Evolutionary conservation across 1,284 basidiomycete genomes (phyloP).

Genomic region (Nidula niveotomentosa): DNA sequence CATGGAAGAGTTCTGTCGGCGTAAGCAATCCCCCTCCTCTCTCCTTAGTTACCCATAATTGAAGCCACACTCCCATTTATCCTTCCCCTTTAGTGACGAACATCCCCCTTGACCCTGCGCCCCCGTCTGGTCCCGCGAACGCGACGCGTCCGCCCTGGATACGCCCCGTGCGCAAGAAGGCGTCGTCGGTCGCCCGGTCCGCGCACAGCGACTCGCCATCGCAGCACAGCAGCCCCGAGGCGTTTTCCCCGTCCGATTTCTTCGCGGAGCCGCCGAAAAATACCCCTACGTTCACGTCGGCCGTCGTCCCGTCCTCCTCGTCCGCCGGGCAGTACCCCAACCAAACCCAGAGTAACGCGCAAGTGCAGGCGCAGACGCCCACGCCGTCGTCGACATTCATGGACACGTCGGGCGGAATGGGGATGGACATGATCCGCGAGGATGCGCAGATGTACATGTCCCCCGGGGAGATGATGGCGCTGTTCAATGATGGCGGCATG

Average conservation of each 20-base stretch:
- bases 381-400: constrained; percentile 22
- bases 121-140: constrained; percentile 52
- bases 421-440: constrained; percentile 35
- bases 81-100: constrained; percentile 65
- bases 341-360: constrained; percentile 12
- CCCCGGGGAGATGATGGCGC: constrained; percentile 41
- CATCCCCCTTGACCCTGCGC: constrained; percentile 74
- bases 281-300: constrained; percentile 8
- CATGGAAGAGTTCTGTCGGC: constrained; percentile 89
- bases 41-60: constrained; percentile 9
- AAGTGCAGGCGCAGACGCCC: constrained; percentile 6
- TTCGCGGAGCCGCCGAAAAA: constrained; percentile 40
- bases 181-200: constrained; percentile 41
- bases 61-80: constrained; percentile 3
- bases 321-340: constrained; percentile 13
- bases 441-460: constrained; percentile 42
- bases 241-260: constrained; percentile 63
- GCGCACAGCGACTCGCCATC: constrained; percentile 48
- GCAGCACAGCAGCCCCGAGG: constrained; percentile 63
- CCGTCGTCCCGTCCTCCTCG: constrained; percentile 14
- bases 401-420: constrained; percentile 25
- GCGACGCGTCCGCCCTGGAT: constrained; percentile 79
- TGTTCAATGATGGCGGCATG: constrained; percentile 37
- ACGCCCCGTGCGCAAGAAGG: constrained; percentile 80
- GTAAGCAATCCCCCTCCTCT: constrained; percentile 45